These are phyloP conservation scores for Chloranthus sessilifolius DNA, from an alignment of 164 flowering plant genomes.

Conservation along the genomic window DNA sequence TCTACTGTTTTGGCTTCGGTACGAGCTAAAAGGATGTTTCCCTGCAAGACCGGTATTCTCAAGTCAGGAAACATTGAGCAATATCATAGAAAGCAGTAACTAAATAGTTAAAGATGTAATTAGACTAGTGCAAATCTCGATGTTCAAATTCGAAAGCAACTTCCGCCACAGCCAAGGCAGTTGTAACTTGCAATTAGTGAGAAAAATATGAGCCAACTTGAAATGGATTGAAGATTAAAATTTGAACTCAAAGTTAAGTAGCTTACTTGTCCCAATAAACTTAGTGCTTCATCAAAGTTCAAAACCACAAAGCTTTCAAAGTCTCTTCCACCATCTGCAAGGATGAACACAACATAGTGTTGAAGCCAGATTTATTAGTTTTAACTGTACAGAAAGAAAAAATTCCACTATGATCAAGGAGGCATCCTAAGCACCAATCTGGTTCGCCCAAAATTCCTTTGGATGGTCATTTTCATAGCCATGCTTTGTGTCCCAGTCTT, in stretches of 20 bases:
- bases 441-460: slow-evolving; percentile 64
- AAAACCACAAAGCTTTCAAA: slow-evolving; percentile 85
- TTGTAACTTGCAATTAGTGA: slow-evolving; percentile 53
- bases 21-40: too few species aligned
- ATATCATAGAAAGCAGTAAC: too few species aligned
- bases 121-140: slow-evolving; percentile 88
- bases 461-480: slow-evolving; percentile 95
- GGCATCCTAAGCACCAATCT: slow-evolving; percentile 53
- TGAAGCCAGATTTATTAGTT: slow-evolving; percentile 28
- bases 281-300: slow-evolving; percentile 72
- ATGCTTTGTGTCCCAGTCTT: slow-evolving; percentile 72
- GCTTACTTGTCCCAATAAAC: slow-evolving; percentile 66
- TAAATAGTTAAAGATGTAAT: slow-evolving; percentile 7
- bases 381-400: too few species aligned
- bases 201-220: too few species aligned
- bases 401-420: too few species aligned
- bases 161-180: slow-evolving; percentile 90
- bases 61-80: too few species aligned
- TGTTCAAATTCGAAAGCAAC: slow-evolving; percentile 93
- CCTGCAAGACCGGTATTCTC: too few species aligned
- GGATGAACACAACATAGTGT: slow-evolving; percentile 79
- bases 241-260: too few species aligned
- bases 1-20: too few species aligned
- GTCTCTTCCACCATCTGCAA: slow-evolving; percentile 86
- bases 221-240: too few species aligned